Evolutionary conservation across 345 rosid genomes (phyloP).

Genomic region (Stellera chamaejasme): DNA sequence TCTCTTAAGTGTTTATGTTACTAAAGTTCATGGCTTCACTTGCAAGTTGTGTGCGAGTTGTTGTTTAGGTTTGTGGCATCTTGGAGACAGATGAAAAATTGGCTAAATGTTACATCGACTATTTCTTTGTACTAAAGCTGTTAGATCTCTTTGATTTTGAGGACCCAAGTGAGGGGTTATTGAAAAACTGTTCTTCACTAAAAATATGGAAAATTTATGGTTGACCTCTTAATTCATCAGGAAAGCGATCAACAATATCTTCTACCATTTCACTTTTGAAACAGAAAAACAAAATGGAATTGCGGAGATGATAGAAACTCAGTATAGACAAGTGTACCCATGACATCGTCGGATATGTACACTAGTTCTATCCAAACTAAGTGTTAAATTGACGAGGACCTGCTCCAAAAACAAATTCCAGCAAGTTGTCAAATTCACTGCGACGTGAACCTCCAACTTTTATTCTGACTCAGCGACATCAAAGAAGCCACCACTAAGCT

Average conservation of each 20-base stretch:
- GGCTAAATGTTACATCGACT: slow-evolving; percentile 73
- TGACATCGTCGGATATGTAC: too few species aligned
- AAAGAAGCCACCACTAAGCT: too few species aligned
- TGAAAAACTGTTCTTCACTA: slow-evolving; percentile 79
- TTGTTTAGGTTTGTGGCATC: slow-evolving; percentile 69
- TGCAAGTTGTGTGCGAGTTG: slow-evolving; percentile 78
- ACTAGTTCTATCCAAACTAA: too few species aligned
- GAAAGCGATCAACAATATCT: slow-evolving; percentile 68
- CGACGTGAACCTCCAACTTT: too few species aligned
- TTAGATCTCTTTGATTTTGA: slow-evolving; percentile 84
- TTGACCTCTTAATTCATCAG: slow-evolving; percentile 80
- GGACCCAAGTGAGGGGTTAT: slow-evolving; percentile 76
- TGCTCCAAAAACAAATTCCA: too few species aligned
- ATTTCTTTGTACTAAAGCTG: slow-evolving; percentile 62
- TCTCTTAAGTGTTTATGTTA: too few species aligned
- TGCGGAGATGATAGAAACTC: slow-evolving; percentile 81
- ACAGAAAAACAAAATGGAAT: slow-evolving; percentile 80
- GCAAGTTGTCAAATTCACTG: too few species aligned
- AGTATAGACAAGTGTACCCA: too few species aligned
- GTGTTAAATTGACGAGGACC: too few species aligned
- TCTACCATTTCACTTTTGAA: slow-evolving; percentile 79
- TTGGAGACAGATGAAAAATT: slow-evolving; percentile 65
- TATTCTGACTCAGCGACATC: too few species aligned
- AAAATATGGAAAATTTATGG: slow-evolving; percentile 92
- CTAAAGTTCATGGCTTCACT: slow-evolving; percentile 88